Evolutionary conservation across 2,329 filamentous ascomycete species (phyloP).

Genomic region (Ilyonectria destructans): DNA sequence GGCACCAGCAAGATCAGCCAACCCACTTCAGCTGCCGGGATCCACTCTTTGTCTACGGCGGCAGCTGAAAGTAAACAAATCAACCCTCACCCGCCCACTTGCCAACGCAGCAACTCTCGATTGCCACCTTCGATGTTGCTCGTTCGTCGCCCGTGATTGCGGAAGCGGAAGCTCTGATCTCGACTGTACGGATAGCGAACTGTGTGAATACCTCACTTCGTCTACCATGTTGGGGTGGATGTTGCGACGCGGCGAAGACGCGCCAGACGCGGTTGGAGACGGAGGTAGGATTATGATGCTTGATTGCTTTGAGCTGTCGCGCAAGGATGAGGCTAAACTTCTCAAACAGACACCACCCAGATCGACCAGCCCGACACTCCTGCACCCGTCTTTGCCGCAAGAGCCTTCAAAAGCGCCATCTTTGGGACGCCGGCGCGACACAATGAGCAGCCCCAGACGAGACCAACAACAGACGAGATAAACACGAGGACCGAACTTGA

Average conservation of each 20-base stretch:
- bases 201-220: conserved; percentile 5
- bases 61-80: conserved; percentile 37
- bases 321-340: conserved; percentile 10
- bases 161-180: conserved; percentile 30
- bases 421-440: conserved; percentile 71
- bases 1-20: conserved; percentile 27
- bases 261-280: conserved; percentile 52
- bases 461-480: conserved; percentile 45
- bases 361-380: conserved; percentile 76
- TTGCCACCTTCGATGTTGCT: conserved; percentile 34
- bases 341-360: conserved; percentile 59
- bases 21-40: conserved; percentile 9
- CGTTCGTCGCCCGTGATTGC: conserved; percentile 32
- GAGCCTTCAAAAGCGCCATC: conserved; percentile 75
- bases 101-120: conserved; percentile 26
- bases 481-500: conserved; percentile 46
- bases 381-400: conserved; percentile 77
- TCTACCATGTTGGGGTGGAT: conserved; percentile 73
- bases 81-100: conserved; percentile 21
- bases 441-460: conserved; percentile 52
- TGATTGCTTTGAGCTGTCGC: background rate
- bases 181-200: conserved; percentile 17
- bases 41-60: conserved; percentile 27
- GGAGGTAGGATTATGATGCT: conserved; percentile 47
- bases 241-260: conserved; percentile 63